Conservation (phyloP, 2,329 filamentous ascomycete genomes). For the Verticillium nubilum region DNA sequence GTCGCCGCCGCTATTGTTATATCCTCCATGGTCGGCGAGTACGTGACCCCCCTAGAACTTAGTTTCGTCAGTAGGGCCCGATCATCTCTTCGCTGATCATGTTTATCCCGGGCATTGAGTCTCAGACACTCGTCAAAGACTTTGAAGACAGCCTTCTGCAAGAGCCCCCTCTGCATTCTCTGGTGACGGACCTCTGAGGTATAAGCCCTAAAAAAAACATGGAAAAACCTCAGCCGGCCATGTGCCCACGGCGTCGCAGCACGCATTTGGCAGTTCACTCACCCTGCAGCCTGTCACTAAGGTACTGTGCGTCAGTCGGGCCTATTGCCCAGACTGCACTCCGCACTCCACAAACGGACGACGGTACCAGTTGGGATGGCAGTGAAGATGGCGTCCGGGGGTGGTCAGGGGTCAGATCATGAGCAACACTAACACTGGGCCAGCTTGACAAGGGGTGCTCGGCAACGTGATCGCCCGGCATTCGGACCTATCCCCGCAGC, state of each 20-base stretch:
- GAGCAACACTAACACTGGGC: not conserved
- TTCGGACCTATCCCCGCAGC: not conserved
- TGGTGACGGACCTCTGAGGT: too few relatives aligned
- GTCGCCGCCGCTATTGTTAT: not conserved
- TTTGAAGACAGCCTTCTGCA: not conserved
- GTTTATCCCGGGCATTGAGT: too few relatives aligned
- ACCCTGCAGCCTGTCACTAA: not conserved
- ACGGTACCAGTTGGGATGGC: not conserved
- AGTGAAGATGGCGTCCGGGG: not conserved
- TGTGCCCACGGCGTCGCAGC: not conserved
- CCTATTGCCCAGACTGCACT: not conserved
- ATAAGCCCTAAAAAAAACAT: not conserved
- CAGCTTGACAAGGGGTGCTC: not conserved
- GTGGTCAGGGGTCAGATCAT: not conserved
- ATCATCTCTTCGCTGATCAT: too few relatives aligned
- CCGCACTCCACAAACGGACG: not conserved
- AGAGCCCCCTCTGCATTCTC: too few relatives aligned
- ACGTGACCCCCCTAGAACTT: too few relatives aligned
- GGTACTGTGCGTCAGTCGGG: not conserved
- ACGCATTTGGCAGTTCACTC: not conserved
- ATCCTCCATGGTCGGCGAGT: too few relatives aligned
- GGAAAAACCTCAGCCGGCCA: not conserved
- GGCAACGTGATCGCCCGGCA: not conserved
- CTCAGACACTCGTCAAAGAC: too few relatives aligned
- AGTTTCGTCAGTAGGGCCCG: too few relatives aligned